Base-by-base conservation (phyloP, 2,329 filamentous ascomycete species). In the Aspergillus terreus region DNA sequence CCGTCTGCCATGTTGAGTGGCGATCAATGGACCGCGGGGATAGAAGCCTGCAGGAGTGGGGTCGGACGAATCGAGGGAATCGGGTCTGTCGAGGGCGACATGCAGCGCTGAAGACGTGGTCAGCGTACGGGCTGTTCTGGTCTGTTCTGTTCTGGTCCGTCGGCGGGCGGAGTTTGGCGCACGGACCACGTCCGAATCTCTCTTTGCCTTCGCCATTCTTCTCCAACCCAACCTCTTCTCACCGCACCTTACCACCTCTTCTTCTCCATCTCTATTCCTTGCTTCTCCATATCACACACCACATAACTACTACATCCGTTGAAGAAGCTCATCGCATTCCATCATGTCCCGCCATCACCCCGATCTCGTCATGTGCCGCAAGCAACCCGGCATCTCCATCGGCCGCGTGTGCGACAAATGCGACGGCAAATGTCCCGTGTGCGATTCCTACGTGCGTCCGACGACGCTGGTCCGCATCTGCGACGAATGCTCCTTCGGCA, bases 331-430 rank as follows among this genome's bases (percentile, higher is more conserved):
- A 32, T 30, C 11, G 6, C 38, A 21, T 5, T 4, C 17, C 40
- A 42, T 33, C 69, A 95, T 95, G 90, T 95, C 90, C 69, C 90
- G 90, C 77, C 90, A 95, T 82, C 90, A 96, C 73, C 92, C 92
- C 74, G 94, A 99, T 80, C 86, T 99, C 62, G 94, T 99, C 65
- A 97, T 97, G 92, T 99, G 94, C 83, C 92, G 92, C 78, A 99
- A 99, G 79, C 92, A 96, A 73, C 81, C 92, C 55, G 94, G 94
- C 76, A 96, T 97, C 71, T 89, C 92, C 66, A 96, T 99, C 82
- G 94, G 94, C 71, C 92, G 94, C 51, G 89, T 99, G 70, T 99
- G 94, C 82, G 94, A 99, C 79, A 99, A 99, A 78, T 99, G 94
- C 80, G 94, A 99, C 78, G 94, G 94, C 74, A 99, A 99, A 79